Evolutionary conservation across 2,329 filamentous ascomycete genomes (phyloP).

Genomic region (Ophiostoma novo-ulmi): DNA sequence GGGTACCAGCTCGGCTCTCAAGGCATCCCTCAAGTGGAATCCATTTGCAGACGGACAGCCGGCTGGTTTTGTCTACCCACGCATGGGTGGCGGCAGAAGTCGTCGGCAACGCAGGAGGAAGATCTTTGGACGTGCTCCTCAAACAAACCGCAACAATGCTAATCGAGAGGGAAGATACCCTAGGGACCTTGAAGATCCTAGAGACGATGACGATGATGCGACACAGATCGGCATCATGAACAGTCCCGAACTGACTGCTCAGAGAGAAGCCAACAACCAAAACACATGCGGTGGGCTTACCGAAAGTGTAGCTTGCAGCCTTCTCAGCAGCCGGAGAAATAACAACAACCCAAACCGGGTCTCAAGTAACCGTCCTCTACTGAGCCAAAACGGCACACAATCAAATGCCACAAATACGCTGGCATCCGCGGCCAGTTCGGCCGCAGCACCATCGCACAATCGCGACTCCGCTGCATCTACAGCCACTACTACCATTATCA

Average conservation of each 20-base stretch:
- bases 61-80: constrained; percentile 47
- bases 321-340: not conserved
- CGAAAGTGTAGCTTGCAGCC: not conserved
- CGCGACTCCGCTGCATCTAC: constrained; percentile 19
- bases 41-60: constrained; percentile 48
- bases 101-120: constrained; percentile 31
- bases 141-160: not conserved
- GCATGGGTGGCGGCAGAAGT: constrained; percentile 28
- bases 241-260: not conserved
- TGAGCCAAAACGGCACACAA: not conserved
- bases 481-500: not conserved
- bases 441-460: constrained; percentile 15
- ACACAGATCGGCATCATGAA: not conserved
- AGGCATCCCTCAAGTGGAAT: constrained; percentile 37
- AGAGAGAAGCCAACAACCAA: not conserved
- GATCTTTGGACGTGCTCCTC: constrained; percentile 31
- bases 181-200: not conserved
- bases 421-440: not conserved
- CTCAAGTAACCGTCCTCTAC: not conserved
- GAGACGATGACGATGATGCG: not conserved
- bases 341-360: not conserved
- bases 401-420: not conserved
- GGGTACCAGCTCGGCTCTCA: not conserved
- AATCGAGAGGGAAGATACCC: not conserved
- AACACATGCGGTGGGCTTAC: not conserved